Evolutionary conservation across 106 monocot genomes (phyloP), one percentile per base, ranked within the genome.

Genomic region (Agapanthus africanus): DNA sequence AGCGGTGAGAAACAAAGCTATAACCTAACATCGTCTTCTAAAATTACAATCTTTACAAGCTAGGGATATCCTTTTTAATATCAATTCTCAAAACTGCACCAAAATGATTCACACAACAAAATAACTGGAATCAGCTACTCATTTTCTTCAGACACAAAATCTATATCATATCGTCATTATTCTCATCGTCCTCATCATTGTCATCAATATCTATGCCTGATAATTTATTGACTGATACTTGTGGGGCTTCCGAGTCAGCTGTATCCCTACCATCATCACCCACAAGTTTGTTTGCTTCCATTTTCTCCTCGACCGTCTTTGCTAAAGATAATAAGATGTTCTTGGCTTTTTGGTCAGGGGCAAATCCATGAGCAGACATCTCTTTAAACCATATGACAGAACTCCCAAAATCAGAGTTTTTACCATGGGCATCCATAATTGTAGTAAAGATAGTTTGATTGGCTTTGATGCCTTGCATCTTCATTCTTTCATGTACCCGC

Each of bases 391-490:
- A 99, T 64, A 84, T 32, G 22, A 84, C 83, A 34, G 92, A 84
- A 65, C 81, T 85, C 26, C 75, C 92, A 77, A 99, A 93, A 74
- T 90, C 92, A 0, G 84, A 80, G 42, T 83, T 87, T 78, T 85
- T 99, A 15, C 97, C 97, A 72, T 90, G 81, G 1, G 79, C 86
- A 78, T 99, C 97, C 92, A 99, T 99, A 62, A 99, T 83, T 3
- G 80, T 99, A 11, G 97, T 99, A 40, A 87, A 87, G 31, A 99
- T 92, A 19, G 97, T 87, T 50, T 84, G 89, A 57, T 99, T 99
- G 42, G 92, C 73, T 73, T 81, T 85, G 39, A 92, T 76, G 19
- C 92, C 89, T 74, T 79, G 80, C 61, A 81, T 41, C 1, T 75
- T 65, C 92, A 99, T 99, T 64, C 84, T 74, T 70, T 99, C 97